Evolutionary conservation across 2,329 filamentous ascomycete species (phyloP).

Genomic region (Hypoxylon rubiginosum): DNA sequence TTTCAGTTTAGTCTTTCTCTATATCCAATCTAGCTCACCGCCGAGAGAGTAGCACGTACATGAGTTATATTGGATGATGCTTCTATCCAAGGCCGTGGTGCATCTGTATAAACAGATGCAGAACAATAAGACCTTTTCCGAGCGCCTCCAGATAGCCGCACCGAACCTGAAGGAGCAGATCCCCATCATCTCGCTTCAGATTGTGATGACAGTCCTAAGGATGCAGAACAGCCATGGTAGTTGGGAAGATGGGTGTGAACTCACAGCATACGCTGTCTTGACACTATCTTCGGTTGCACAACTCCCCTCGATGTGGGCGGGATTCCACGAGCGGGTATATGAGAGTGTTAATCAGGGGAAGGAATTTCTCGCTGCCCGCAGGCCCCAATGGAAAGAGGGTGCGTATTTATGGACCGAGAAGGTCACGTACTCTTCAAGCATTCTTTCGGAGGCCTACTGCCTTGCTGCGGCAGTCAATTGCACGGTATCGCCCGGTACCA

Average conservation of each 20-base stretch:
- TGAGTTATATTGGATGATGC: constrained; percentile 20
- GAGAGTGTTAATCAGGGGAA: too few relatives aligned
- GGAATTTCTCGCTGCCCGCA: neutral
- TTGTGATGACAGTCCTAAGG: too few relatives aligned
- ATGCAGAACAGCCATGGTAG: constrained; percentile 10
- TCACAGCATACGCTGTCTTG: constrained; percentile 24
- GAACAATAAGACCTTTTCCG: too few relatives aligned
- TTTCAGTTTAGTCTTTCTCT: too few relatives aligned
- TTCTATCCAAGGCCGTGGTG: constrained; percentile 12
- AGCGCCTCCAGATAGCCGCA: too few relatives aligned
- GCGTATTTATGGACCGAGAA: constrained; percentile 23
- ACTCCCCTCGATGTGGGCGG: constrained; percentile 16
- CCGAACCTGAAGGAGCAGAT: too few relatives aligned
- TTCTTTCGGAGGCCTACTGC: constrained; percentile 17
- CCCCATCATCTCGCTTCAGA: too few relatives aligned
- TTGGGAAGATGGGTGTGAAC: constrained; percentile 24
- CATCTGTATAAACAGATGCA: too few relatives aligned
- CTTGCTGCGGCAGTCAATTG: constrained; percentile 10
- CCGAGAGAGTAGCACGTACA: neutral
- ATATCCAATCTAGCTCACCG: too few relatives aligned
- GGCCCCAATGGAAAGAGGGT: constrained; percentile 2
- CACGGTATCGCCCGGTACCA: too few relatives aligned
- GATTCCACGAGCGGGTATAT: neutral
- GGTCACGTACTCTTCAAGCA: constrained; percentile 21
- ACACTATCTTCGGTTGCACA: constrained; percentile 7